Evolutionary conservation across 2,329 filamentous ascomycete species (phyloP).

Genomic region (Emmonsiellopsis sp.): DNA sequence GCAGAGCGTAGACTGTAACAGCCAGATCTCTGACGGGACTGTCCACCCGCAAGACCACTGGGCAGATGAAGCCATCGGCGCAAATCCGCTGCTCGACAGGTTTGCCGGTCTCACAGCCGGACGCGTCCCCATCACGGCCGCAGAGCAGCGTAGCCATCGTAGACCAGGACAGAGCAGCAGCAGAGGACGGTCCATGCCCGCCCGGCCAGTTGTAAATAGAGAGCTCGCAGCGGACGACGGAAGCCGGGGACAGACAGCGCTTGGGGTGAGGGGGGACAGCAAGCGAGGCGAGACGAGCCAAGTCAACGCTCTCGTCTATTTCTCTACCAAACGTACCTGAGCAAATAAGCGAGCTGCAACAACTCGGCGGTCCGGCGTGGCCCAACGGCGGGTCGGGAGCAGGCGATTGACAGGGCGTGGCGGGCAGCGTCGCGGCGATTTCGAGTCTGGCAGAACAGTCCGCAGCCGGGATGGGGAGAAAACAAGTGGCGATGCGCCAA

Average conservation of each 20-base stretch:
- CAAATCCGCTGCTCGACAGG: not conserved
- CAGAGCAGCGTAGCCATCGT: not conserved
- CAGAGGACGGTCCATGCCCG: not conserved
- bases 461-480: not conserved
- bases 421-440: not conserved
- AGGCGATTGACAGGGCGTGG: not conserved
- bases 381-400: not conserved
- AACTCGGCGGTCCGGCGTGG: not conserved
- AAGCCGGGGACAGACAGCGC: not conserved
- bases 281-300: too few species aligned
- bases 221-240: not conserved
- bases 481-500: slow-evolving; percentile 8
- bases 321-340: slow-evolving; percentile 4
- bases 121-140: not conserved
- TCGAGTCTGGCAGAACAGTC: too few species aligned
- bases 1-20: not conserved
- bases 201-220: not conserved
- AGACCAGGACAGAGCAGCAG: not conserved
- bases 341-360: not conserved
- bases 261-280: too few species aligned
- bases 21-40: not conserved
- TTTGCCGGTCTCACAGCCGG: not conserved
- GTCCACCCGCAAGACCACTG: not conserved
- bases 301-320: not conserved
- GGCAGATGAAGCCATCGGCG: not conserved